Evolutionary conservation across 768 basidiomycete genomes (phyloP).

Genomic region (Tulasnella sp.): DNA sequence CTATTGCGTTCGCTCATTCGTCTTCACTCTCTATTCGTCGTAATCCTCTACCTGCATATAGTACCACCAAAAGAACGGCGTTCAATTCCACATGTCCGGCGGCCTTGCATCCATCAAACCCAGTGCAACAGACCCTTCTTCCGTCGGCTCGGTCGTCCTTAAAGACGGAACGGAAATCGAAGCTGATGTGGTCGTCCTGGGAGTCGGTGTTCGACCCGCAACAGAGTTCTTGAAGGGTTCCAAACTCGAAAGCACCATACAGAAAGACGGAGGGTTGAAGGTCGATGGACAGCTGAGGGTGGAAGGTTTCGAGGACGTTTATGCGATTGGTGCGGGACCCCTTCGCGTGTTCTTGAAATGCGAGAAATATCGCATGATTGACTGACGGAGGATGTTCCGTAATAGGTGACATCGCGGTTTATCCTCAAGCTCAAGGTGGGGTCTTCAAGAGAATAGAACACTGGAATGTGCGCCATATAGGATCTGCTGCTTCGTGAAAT

Average conservation of each 20-base stretch:
- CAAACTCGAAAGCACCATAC: constrained; percentile 45
- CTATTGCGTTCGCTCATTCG: neutral
- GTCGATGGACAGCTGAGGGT: constrained; percentile 72
- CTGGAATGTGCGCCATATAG: constrained; percentile 57
- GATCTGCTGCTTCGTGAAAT: neutral
- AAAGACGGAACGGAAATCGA: constrained; percentile 52
- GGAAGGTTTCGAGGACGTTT: constrained; percentile 45
- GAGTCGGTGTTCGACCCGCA: constrained; percentile 77
- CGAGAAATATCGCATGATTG: too few species aligned
- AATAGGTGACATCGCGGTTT: constrained; percentile 70
- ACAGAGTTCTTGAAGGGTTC: constrained; percentile 71
- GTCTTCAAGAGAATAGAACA: constrained; percentile 66
- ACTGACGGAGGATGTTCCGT: neutral
- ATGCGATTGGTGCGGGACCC: constrained; percentile 52
- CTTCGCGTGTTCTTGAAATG: neutral
- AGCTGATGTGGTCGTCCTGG: constrained; percentile 76
- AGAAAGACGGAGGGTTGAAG: constrained; percentile 66
- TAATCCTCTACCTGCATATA: constrained; percentile 27
- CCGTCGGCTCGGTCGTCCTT: constrained; percentile 59
- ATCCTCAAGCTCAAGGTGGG: constrained; percentile 53
- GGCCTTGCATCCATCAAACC: constrained; percentile 60
- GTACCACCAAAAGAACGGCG: constrained; percentile 74
- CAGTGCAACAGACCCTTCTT: constrained; percentile 42
- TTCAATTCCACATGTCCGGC: constrained; percentile 73
- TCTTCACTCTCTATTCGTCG: too few species aligned